phyloP scores from a whole-genome alignment of 176 grass and related monocot species.

The Triticum monococcum region DNA sequence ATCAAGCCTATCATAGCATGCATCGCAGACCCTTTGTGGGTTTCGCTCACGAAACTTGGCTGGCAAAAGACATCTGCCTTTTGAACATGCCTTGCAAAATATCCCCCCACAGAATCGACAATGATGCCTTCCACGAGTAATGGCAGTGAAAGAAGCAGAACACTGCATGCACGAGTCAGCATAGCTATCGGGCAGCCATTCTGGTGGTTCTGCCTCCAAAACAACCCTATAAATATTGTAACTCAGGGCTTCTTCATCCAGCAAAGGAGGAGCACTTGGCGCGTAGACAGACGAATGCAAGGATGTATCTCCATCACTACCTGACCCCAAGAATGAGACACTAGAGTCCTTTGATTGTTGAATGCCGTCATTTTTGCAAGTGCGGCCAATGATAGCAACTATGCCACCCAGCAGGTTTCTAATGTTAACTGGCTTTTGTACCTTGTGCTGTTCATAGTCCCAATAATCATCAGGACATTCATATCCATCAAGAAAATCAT shows the following conservation, averaged over 20 bases:
- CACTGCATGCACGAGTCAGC: slow-evolving; percentile 79
- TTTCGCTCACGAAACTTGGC: slow-evolving; percentile 63
- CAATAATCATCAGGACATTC: slow-evolving; percentile 35
- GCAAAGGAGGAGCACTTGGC: slow-evolving; percentile 69
- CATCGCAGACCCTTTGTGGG: slow-evolving; percentile 82
- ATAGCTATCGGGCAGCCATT: slow-evolving; percentile 84
- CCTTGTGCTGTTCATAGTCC: slow-evolving; percentile 14
- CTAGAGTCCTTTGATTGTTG: slow-evolving; percentile 35
- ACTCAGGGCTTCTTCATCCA: slow-evolving; percentile 59
- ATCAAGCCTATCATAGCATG: slow-evolving; percentile 85
- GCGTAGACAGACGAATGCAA: slow-evolving; percentile 77
- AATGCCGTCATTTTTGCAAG: slow-evolving; percentile 27
- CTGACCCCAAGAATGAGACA: slow-evolving; percentile 70
- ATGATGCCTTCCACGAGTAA: slow-evolving; percentile 81
- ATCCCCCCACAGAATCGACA: slow-evolving; percentile 87
- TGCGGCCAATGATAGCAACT: slow-evolving; percentile 49
- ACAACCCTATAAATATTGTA: slow-evolving; percentile 52
- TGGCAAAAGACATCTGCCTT: slow-evolving; percentile 69
- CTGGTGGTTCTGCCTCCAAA: slow-evolving; percentile 72
- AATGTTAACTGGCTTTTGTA: slow-evolving; percentile 55
- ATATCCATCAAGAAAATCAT: slow-evolving; percentile 37
- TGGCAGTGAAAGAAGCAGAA: slow-evolving; percentile 55
- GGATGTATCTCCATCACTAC: slow-evolving; percentile 50
- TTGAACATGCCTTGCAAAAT: slow-evolving; percentile 77
- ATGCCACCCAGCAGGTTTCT: slow-evolving; percentile 57